Conservation (phyloP, 2,329 filamentous ascomycete genomes). For the Fusarium sp. region DNA sequence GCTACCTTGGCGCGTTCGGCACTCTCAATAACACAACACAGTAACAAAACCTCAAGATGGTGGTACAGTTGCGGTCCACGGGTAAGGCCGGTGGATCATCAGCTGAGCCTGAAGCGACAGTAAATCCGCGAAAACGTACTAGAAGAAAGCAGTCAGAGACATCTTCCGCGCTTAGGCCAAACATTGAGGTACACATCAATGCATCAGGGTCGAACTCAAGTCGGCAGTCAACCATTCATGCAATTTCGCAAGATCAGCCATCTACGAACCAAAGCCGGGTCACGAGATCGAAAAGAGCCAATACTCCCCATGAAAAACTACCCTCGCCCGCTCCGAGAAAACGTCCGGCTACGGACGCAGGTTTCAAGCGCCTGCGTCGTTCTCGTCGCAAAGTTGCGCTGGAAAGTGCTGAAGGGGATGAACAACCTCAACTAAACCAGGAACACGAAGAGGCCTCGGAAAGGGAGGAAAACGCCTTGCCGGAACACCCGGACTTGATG, state of each 20-base stretch:
- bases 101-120: background rate
- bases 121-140: background rate
- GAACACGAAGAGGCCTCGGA: background rate
- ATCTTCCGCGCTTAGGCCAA: background rate
- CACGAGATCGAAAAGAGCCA: constrained; percentile 17
- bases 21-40: background rate
- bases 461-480: constrained; percentile 14
- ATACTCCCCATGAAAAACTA: background rate
- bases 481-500: constrained; percentile 2
- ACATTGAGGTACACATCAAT: background rate
- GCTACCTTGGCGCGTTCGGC: background rate
- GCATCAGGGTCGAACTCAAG: background rate
- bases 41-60: constrained; percentile 18
- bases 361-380: constrained; percentile 7
- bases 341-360: constrained; percentile 4
- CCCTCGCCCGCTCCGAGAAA: constrained; percentile 3
- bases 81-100: background rate
- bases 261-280: background rate
- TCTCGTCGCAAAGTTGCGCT: background rate
- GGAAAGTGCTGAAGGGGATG: background rate
- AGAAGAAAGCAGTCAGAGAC: background rate
- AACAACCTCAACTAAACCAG: background rate
- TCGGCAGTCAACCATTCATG: background rate
- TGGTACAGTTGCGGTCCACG: constrained; percentile 15
- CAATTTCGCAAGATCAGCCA: background rate